Base-by-base conservation (phyloP, 1,139 yeast species). In the Yamadazyma conglobata region DNA sequence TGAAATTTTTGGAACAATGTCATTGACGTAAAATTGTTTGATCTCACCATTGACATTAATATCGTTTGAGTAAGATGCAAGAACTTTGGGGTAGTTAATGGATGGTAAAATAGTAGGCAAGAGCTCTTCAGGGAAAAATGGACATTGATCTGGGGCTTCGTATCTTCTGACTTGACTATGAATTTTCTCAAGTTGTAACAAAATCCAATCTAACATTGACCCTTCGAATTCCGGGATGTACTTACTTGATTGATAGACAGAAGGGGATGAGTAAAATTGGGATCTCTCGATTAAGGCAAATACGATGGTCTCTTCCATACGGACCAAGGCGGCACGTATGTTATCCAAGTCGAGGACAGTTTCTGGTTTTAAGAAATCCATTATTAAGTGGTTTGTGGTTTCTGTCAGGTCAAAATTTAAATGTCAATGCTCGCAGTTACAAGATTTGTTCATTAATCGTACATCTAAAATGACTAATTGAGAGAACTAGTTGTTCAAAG, bases 241-340 rank as follows among this genome's bases (percentile, higher is more conserved):
- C 39, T 75, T 75, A 40, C 75, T 70, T 7, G 55, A 51, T 45
- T 72, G 70, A 56, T 91, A 91, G 10, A 88, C 88, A 12, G 87
- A 72, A 3, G 84, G 83, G 33, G 89, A 80, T 23, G 75, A 71
- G 47, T 66, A 80, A 52, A 87, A 91, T 58, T 89, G 96, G 3
- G 96, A 86, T 42, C 98, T 71, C 57, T 91, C 98, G 40, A 91
- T 89, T 46, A 91, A 73, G 37, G 83, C 85, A 67, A 89, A 91
- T 41, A 91, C 85, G 47, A 91, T 88, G 7, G 96, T 83, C 56
- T 91, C 98, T 51, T 91, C 98, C 96, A 91, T 87, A 31, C 96
- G 77, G 25, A 88, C 81, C 33, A 91, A 67, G 13, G 89, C 85
- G 40, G 75, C 78, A 42, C 98, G 79, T 48, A 91, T 91, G 56